Evolutionary conservation across 257 asterid genomes (phyloP), one percentile per base, ranked within the genome.

Genomic region (Solanum ahanhuiri): DNA sequence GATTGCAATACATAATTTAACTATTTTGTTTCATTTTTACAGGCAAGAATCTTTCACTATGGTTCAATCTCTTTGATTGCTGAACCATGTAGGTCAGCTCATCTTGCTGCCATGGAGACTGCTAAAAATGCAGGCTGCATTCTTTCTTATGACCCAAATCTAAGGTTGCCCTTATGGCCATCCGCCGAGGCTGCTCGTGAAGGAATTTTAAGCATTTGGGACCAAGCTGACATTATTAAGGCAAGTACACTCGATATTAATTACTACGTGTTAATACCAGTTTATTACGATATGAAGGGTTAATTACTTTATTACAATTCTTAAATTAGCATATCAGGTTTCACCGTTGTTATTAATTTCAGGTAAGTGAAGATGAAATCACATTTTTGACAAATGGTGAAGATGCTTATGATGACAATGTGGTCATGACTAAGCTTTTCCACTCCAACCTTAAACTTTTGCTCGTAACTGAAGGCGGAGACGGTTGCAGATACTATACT

Each of bases 1-100:
- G 58, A 45, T 45, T 45, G 57, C 57, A 45, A 51, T 15, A 54
- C 1, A 7, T 31, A 71, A 17, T 23, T 31, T 34, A 18, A 71
- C 1, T 33, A 43, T 31, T 7, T 35, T 11, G 23, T 22, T 12
- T 34, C 4, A 12, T 43, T 25, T 88, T 87, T 85, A 69, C 98
- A 96, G 99, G 96, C 98, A 35, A 83, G 92, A 14, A 90, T 96
- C 77, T 96, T 96, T 87, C 98, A 96, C 93, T 95, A 89, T 66
- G 99, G 99, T 34, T 96, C 99, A 79, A 95, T 96, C 87, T 92
- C 98, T 88, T 92, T 96, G 92, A 96, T 96, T 12, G 95, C 90
- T 51, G 99, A 96, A 81, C 99, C 99, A 2, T 94, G 98, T 89
- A 92, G 91, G 88, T 95, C 99, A 35, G 87, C 99, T 34, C 98